phyloP scores from a whole-genome alignment of 2,329 filamentous ascomycete species.

The Ilyonectria sp. region DNA sequence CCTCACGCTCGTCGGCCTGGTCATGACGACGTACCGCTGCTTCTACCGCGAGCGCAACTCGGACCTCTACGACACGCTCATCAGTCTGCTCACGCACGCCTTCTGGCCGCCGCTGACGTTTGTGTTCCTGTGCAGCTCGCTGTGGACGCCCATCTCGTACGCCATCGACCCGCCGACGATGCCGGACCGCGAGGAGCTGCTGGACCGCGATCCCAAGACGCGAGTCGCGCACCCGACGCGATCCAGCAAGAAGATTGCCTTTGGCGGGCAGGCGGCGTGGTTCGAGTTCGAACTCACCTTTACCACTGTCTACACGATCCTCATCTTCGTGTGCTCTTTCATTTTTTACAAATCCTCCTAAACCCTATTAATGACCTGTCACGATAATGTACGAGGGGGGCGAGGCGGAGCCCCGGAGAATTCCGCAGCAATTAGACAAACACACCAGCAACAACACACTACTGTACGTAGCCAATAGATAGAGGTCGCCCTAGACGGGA shows the following conservation, averaged over 20 bases:
- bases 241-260: conserved; percentile 68
- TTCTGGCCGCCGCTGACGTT: conserved; percentile 75
- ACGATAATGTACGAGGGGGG: conserved; percentile 41
- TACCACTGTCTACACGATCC: conserved; percentile 64
- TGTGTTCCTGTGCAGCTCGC: conserved; percentile 67
- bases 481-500: conserved; percentile 17
- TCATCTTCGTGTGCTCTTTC: conserved; percentile 64
- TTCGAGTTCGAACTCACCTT: conserved; percentile 70
- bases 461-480: conserved; percentile 17
- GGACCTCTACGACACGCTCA: conserved; percentile 58
- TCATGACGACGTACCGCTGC: conserved; percentile 66
- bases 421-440: conserved; percentile 12
- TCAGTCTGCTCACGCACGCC: conserved; percentile 71
- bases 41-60: conserved; percentile 57
- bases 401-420: neutral
- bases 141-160: conserved; percentile 74
- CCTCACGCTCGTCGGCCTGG: conserved; percentile 65
- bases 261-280: conserved; percentile 67
- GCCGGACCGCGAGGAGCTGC: conserved; percentile 70
- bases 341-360: conserved; percentile 43
- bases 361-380: conserved; percentile 43
- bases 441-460: neutral
- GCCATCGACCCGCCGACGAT: conserved; percentile 72
- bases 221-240: conserved; percentile 67
- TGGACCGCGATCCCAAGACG: conserved; percentile 69